Conservation (phyloP, 78 protist genomes). For the Protostelium mycophagum region DNA sequence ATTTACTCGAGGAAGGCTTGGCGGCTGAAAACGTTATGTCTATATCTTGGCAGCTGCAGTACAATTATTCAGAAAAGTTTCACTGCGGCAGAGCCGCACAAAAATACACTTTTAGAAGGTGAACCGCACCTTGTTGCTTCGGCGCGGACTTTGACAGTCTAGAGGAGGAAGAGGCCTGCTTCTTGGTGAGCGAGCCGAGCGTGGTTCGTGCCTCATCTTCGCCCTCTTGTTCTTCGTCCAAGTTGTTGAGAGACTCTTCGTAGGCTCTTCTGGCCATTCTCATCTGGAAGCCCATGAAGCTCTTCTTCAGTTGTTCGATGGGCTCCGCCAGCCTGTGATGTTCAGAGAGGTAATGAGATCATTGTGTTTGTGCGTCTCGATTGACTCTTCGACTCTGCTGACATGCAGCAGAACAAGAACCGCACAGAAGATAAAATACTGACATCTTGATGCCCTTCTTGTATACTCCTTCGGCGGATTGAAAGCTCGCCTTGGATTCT, state of each 20-base stretch:
- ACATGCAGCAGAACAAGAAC: too few relatives aligned
- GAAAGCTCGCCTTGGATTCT: slow-evolving; percentile 43
- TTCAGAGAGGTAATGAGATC: background rate
- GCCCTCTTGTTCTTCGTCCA: background rate
- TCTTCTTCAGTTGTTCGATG: background rate
- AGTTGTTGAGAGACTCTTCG: background rate
- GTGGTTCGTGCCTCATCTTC: background rate
- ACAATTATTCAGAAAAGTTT: too few relatives aligned
- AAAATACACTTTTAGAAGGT: background rate
- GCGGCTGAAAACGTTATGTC: too few relatives aligned
- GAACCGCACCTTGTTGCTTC: too few relatives aligned
- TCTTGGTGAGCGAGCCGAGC: background rate
- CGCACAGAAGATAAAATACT: background rate
- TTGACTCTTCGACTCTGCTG: too few relatives aligned
- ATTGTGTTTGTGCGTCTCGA: too few relatives aligned
- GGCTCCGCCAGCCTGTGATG: background rate
- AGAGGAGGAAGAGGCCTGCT: background rate
- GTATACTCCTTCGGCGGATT: slow-evolving; percentile 35
- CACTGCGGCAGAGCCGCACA: too few relatives aligned
- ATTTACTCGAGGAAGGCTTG: too few relatives aligned
- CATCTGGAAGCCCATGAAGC: background rate
- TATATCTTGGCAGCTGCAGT: too few relatives aligned
- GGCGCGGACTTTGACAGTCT: background rate
- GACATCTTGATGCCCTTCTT: slow-evolving; percentile 20
- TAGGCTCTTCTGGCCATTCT: background rate